Base-by-base conservation (phyloP, 106 monocot species). In the Dendrobium huoshanense region DNA sequence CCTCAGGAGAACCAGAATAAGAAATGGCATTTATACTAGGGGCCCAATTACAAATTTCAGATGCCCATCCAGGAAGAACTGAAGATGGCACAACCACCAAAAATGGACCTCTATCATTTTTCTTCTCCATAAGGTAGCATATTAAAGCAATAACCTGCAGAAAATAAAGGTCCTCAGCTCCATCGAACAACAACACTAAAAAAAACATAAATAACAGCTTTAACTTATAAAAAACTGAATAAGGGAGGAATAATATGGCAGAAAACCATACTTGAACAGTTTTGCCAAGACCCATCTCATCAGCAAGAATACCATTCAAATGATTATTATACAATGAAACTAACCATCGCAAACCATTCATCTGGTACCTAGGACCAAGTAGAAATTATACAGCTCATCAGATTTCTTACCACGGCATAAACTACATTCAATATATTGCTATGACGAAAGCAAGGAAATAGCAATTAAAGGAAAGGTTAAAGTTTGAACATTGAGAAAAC, bases 251-350 rank as follows among this genome's bases (percentile, higher is more conserved):
- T 67, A 33, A 67, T 51, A 82, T 41, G 45, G 49, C 61, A 80
- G 13, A 49, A 64, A 75, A 45, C 17, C 80, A 67, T 85, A 99
- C 95, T 85, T 99, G 99, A 44, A 99, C 99, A 76, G 99, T 99
- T 93, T 99, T 99, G 11, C 99, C 99, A 86, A 99, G 95, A 79
- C 99, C 99, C 99, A 99, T 99, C 88, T 99, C 99, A 93, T 99
- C 99, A 42, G 99, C 99, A 80, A 99, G 91, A 78, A 99, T 99
- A 56, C 99, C 99, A 87, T 99, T 99, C 81, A 99, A 85, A 79
- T 99, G 90, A 80, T 99, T 99, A 73, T 99, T 99, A 82, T 99
- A 99, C 75, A 99, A 80, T 42, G 99, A 99, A 75, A 95, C 99
- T 87, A 99, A 81, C 99, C 99, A 99, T 41, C 95, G 86, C 77